Evolutionary conservation across 176 grass and related monocot species (phyloP).

Genomic region (Oryza coarctata): DNA sequence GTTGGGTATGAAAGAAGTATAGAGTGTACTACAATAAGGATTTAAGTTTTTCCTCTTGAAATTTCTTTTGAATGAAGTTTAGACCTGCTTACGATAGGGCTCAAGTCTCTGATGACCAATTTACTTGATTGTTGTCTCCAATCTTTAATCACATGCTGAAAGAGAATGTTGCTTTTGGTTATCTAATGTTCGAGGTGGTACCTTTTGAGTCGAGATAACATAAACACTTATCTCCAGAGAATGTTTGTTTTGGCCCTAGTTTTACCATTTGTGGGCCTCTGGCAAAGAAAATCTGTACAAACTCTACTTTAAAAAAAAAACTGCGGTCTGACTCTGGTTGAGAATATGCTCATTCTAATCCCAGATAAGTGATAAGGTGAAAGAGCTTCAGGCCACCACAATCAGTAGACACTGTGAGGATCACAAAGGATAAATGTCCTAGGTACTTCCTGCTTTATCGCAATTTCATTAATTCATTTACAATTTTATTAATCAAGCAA

Average conservation of each 20-base stretch:
- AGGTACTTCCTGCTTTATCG: constrained; percentile 34
- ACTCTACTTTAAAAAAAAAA: background rate
- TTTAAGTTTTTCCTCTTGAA: background rate
- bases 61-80: constrained; percentile 8
- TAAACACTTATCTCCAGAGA: background rate
- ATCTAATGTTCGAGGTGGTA: background rate
- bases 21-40: background rate
- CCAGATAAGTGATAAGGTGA: constrained; percentile 63
- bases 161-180: constrained; percentile 3
- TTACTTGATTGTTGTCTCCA: constrained; percentile 22
- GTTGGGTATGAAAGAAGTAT: background rate
- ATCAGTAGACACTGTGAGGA: constrained; percentile 35
- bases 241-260: constrained; percentile 5
- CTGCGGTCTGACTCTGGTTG: background rate
- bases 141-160: constrained; percentile 1
- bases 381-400: constrained; percentile 66
- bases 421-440: constrained; percentile 54
- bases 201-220: constrained; percentile 5
- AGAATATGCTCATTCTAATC: constrained; percentile 26
- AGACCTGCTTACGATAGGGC: background rate
- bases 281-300: background rate
- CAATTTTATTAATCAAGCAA: constrained; percentile 11
- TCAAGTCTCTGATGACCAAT: background rate
- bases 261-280: background rate
- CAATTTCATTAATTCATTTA: background rate